Evolutionary conservation across 2,329 filamentous ascomycete genomes (phyloP).

Genomic region (Pseudocercospora macadamiae): DNA sequence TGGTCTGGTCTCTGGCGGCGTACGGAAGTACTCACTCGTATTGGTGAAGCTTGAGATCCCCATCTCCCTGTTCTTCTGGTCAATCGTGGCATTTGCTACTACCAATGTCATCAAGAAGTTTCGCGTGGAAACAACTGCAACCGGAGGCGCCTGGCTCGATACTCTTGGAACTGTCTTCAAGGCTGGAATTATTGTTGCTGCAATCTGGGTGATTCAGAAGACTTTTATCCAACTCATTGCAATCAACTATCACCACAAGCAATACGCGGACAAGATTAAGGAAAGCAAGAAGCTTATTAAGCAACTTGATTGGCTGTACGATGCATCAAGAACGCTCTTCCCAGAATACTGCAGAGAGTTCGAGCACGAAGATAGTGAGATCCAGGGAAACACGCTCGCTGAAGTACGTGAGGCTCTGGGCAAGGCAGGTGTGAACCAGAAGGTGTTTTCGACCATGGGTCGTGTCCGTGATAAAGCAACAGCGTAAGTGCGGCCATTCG

Average conservation of each 20-base stretch:
- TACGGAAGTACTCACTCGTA: slow-evolving; percentile 70
- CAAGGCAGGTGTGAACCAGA: slow-evolving; percentile 64
- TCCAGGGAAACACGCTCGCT: slow-evolving; percentile 71
- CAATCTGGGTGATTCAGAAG: slow-evolving; percentile 69
- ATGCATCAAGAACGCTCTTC: slow-evolving; percentile 77
- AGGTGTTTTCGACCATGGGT: slow-evolving; percentile 59
- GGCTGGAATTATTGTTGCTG: slow-evolving; percentile 64
- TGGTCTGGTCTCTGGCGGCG: slow-evolving; percentile 70
- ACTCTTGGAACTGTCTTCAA: slow-evolving; percentile 61
- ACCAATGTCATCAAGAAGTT: slow-evolving; percentile 50
- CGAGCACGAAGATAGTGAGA: slow-evolving; percentile 76
- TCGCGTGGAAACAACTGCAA: slow-evolving; percentile 12
- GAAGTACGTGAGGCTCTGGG: slow-evolving; percentile 47
- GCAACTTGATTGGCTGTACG: slow-evolving; percentile 75
- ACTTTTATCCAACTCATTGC: slow-evolving; percentile 71
- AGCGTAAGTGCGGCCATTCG: slow-evolving; percentile 43
- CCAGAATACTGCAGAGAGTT: slow-evolving; percentile 84
- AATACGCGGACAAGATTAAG: slow-evolving; percentile 72
- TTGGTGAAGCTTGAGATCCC: slow-evolving; percentile 67
- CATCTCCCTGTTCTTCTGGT: slow-evolving; percentile 70
- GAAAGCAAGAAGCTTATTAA: slow-evolving; percentile 76
- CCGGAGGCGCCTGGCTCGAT: slow-evolving; percentile 44
- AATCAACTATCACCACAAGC: slow-evolving; percentile 73
- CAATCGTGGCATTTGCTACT: slow-evolving; percentile 63
- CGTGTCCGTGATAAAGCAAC: slow-evolving; percentile 82